These are phyloP conservation scores for Plasmopara halstedii DNA, from an alignment of 352 stramenopile species.

Conservation along the genomic window DNA sequence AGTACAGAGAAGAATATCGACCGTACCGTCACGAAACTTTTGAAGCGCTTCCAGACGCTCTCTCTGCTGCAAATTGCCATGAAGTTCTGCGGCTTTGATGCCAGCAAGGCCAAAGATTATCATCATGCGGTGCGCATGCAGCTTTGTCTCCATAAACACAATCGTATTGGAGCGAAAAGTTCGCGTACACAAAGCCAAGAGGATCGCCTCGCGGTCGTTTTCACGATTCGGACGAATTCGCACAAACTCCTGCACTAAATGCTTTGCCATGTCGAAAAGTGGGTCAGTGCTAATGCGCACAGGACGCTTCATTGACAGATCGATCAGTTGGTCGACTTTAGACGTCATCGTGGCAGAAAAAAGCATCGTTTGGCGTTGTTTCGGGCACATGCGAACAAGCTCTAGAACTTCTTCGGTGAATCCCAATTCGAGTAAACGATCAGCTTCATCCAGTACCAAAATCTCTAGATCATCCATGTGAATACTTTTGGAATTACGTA, in stretches of 20 bases:
- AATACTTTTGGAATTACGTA: slow-evolving; percentile 95
- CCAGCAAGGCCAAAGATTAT: slow-evolving; percentile 94
- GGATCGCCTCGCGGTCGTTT: slow-evolving; percentile 92
- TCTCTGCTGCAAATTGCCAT: slow-evolving; percentile 96
- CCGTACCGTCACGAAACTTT: slow-evolving; percentile 91
- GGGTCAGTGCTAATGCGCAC: slow-evolving; percentile 92
- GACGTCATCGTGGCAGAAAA: slow-evolving; percentile 99
- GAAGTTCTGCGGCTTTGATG: slow-evolving; percentile 96
- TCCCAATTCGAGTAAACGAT: slow-evolving; percentile 96
- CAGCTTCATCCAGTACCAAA: slow-evolving; percentile 90
- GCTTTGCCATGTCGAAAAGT: slow-evolving; percentile 92
- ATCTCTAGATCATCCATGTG: slow-evolving; percentile 98
- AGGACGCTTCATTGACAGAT: slow-evolving; percentile 94
- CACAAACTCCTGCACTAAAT: slow-evolving; percentile 98
- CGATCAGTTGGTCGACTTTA: slow-evolving; percentile 96
- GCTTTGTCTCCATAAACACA: slow-evolving; percentile 99
- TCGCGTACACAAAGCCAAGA: slow-evolving; percentile 92
- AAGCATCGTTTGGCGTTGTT: slow-evolving; percentile 95
- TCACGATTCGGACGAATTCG: slow-evolving; percentile 87
- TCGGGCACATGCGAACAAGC: slow-evolving; percentile 94
- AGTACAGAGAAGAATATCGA: slow-evolving; percentile 96
- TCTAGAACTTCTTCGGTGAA: slow-evolving; percentile 97
- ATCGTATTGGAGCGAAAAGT: slow-evolving; percentile 96
- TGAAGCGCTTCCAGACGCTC: slow-evolving; percentile 96
- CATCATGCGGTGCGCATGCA: slow-evolving; percentile 93